phyloP scores from a whole-genome alignment of 257 asterid species.

The Leonotis leonurus region DNA sequence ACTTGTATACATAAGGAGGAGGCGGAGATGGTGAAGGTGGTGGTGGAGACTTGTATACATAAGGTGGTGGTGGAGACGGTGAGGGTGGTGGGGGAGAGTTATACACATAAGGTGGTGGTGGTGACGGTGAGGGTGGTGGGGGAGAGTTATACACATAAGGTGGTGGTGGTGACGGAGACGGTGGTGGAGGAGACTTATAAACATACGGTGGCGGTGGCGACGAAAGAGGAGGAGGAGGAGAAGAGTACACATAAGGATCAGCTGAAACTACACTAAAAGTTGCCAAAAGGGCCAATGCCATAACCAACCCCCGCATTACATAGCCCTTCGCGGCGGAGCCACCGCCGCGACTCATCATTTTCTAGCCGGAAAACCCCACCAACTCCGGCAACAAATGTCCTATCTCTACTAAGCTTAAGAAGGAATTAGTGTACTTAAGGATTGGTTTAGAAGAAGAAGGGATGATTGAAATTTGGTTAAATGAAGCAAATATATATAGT shows the following conservation, averaged over 20 bases:
- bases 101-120: constrained; percentile 30
- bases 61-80: constrained; percentile 35
- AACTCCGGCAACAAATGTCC: constrained; percentile 7
- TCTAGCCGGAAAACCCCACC: constrained; percentile 21
- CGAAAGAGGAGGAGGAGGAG: constrained; percentile 36
- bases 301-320: constrained; percentile 29
- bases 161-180: constrained; percentile 26
- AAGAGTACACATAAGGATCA: constrained; percentile 34
- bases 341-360: constrained; percentile 33
- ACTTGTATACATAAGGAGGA: constrained; percentile 23
- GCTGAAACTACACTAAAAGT: constrained; percentile 39
- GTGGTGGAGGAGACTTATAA: constrained; percentile 26
- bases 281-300: constrained; percentile 50
- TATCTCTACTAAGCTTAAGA: background rate
- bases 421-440: background rate
- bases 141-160: background rate
- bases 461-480: constrained; percentile 20
- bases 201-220: too few species aligned
- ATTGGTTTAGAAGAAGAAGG: background rate
- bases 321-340: constrained; percentile 35
- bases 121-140: background rate
- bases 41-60: too few species aligned
- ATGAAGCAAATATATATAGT: constrained; percentile 29
- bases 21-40: constrained; percentile 33
- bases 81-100: constrained; percentile 23